A percentile compares a stretch with the other conserved stretches of the same genome.
phyloP scores from a whole-genome alignment of 202 grass and related monocot species.

The Dendrocalamus latiflorus region DNA sequence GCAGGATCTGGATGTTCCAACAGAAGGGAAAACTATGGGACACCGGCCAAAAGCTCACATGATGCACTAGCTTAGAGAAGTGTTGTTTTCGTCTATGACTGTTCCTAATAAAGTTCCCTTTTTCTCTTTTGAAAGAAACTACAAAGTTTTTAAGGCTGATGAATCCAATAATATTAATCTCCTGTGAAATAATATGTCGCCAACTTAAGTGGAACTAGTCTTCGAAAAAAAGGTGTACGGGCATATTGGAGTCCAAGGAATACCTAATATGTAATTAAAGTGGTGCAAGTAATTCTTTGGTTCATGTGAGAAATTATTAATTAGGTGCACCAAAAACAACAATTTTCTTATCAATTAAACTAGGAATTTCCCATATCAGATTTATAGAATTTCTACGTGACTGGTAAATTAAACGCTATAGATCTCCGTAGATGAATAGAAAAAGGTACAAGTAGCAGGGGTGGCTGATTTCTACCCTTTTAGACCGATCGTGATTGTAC shows the following conservation, averaged over 20 bases:
- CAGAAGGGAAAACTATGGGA: not conserved
- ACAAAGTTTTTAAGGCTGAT: not conserved
- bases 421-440: not conserved
- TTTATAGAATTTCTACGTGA: not conserved
- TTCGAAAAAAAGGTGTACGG: not conserved
- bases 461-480: not conserved
- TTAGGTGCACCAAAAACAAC: constrained; percentile 39
- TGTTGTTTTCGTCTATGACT: not conserved
- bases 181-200: not conserved
- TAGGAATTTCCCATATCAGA: not conserved
- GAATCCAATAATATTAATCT: not conserved
- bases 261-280: constrained; percentile 30
- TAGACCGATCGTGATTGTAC: not conserved
- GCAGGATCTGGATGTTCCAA: constrained; percentile 19
- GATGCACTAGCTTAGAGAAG: not conserved
- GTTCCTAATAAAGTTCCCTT: not conserved
- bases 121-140: not conserved
- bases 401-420: not conserved
- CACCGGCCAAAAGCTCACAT: not conserved
- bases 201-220: constrained; percentile 20
- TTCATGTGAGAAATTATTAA: constrained; percentile 1
- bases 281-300: constrained; percentile 32
- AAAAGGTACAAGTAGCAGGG: not conserved
- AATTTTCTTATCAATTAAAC: not conserved
- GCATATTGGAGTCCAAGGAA: not conserved